Evolutionary conservation across 345 rosid genomes (phyloP).

Genomic region (Anacardium occidentale): DNA sequence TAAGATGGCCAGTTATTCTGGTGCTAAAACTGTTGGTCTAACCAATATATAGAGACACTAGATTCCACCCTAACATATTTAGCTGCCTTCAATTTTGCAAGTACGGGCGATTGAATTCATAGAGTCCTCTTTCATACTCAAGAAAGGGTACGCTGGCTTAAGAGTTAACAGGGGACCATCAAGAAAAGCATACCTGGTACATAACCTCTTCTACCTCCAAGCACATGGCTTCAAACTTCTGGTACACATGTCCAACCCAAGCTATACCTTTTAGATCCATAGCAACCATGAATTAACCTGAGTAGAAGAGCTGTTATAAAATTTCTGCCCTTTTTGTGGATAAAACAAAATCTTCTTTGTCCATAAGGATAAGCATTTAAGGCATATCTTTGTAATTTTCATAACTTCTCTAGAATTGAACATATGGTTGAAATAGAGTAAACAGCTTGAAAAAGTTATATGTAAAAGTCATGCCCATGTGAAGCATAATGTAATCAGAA

Average conservation of each 20-base stretch:
- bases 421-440: not conserved
- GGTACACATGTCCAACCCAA: conserved; percentile 75
- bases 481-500: not conserved
- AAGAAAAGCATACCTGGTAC: conserved; percentile 49
- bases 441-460: not conserved
- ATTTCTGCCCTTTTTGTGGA: conserved; percentile 5
- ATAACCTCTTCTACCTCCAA: conserved; percentile 90
- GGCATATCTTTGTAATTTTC: not conserved
- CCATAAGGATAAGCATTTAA: too few species aligned
- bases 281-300: conserved; percentile 19
- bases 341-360: not conserved
- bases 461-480: not conserved
- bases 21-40: not conserved
- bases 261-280: conserved; percentile 69
- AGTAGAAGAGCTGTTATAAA: conserved; percentile 7
- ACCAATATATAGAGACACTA: too few species aligned
- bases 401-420: not conserved
- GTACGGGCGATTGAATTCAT: not conserved
- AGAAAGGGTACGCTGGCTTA: not conserved
- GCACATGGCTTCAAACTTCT: conserved; percentile 86
- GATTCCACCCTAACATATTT: not conserved
- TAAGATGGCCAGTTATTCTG: not conserved
- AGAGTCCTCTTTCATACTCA: not conserved
- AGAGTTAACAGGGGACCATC: not conserved
- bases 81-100: not conserved